phyloP scores from a whole-genome alignment of 148 eudicot species.

The Nyssa sinensis region DNA sequence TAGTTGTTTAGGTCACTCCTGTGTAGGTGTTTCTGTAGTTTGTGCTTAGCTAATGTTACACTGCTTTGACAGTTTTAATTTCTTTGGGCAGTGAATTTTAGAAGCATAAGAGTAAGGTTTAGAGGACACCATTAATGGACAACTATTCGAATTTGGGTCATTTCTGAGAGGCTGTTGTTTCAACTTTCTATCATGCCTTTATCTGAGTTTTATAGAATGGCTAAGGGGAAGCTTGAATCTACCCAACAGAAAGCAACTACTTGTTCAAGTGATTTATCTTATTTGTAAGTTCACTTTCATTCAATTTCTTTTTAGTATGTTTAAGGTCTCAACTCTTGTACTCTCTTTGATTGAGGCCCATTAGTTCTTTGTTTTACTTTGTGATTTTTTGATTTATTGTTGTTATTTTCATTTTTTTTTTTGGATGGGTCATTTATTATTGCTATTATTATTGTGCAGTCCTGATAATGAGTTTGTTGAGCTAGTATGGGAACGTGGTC shows the following conservation, averaged over 20 bases:
- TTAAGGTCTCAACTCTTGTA: not conserved
- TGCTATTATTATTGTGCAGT: slow-evolving; percentile 34
- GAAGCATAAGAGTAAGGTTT: not conserved
- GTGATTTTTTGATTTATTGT: slow-evolving; percentile 16
- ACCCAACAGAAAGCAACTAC: slow-evolving; percentile 42
- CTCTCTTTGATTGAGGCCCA: not conserved
- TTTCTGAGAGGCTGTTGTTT: not conserved
- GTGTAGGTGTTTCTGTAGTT: slow-evolving; percentile 15
- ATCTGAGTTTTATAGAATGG: slow-evolving; percentile 64
- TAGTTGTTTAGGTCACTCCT: slow-evolving; percentile 11
- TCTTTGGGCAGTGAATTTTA: slow-evolving; percentile 9
- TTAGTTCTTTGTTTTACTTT: slow-evolving; percentile 8
- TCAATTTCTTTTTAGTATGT: not conserved
- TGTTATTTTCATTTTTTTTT: slow-evolving; percentile 12
- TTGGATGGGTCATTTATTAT: slow-evolving; percentile 1
- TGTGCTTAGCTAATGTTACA: slow-evolving; percentile 14
- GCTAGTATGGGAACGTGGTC: slow-evolving; percentile 72
- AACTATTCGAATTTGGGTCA: slow-evolving; percentile 18
- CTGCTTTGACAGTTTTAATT: slow-evolving; percentile 9
- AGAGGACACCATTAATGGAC: slow-evolving; percentile 24
- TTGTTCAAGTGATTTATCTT: slow-evolving; percentile 42
- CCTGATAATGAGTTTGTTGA: slow-evolving; percentile 51
- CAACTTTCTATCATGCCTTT: slow-evolving; percentile 60
- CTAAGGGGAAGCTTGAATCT: slow-evolving; percentile 51
- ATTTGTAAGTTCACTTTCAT: slow-evolving; percentile 47